Evolutionary conservation across 176 grass and related monocot genomes (phyloP).

Genomic region (Carex scoparia): DNA sequence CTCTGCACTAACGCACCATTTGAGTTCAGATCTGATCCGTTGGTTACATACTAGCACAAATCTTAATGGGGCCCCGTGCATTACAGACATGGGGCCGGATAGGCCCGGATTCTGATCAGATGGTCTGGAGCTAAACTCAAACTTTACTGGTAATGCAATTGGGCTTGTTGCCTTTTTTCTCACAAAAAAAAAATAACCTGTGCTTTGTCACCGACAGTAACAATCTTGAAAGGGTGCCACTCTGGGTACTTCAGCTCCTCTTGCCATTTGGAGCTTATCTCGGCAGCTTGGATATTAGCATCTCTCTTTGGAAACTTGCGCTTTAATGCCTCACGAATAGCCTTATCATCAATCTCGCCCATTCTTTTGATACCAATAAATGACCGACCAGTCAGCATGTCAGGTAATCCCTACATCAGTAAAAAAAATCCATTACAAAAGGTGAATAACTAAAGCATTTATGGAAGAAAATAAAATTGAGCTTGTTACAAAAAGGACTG

Average conservation of each 20-base stretch:
- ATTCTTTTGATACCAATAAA: constrained; percentile 63
- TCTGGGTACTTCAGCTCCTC: constrained; percentile 51
- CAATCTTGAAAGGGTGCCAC: constrained; percentile 73
- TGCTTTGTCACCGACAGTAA: constrained; percentile 19
- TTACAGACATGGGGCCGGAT: too few relatives aligned
- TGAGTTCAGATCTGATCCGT: too few relatives aligned
- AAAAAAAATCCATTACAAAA: background rate
- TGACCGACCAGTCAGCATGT: constrained; percentile 26
- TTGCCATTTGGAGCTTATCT: constrained; percentile 54
- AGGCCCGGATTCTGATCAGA: too few relatives aligned
- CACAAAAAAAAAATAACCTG: constrained; percentile 32
- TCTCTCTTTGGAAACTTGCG: constrained; percentile 29
- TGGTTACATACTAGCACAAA: too few relatives aligned
- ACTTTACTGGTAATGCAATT: too few relatives aligned
- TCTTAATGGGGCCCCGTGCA: too few relatives aligned
- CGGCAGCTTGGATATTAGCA: constrained; percentile 4
- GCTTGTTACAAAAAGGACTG: background rate
- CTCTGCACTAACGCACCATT: too few relatives aligned
- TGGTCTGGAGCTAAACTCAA: too few relatives aligned
- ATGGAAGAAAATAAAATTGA: background rate
- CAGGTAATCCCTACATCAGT: constrained; percentile 35
- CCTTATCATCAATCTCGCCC: constrained; percentile 67
- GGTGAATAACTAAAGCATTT: background rate
- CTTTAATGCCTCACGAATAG: constrained; percentile 50
- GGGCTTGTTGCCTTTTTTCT: too few relatives aligned